Conservation (phyloP, 495 filamentous ascomycete species). For the Penicillium simplicissimum region DNA sequence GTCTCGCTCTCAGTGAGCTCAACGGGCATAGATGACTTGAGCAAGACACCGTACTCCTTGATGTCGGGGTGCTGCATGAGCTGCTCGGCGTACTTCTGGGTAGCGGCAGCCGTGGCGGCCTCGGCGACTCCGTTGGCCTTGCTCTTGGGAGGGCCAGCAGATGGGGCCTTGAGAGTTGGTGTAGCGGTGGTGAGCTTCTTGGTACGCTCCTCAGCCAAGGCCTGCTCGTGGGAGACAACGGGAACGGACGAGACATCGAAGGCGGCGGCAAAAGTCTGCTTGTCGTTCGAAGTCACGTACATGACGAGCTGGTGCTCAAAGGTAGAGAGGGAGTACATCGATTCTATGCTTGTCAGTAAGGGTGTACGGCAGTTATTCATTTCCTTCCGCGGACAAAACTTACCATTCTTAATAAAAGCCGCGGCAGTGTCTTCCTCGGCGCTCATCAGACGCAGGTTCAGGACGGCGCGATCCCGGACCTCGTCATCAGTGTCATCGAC, state of each 20-base stretch:
- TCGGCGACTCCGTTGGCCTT: slow-evolving; percentile 68
- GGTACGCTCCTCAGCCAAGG: slow-evolving; percentile 92
- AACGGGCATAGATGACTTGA: slow-evolving; percentile 84
- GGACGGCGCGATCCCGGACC: slow-evolving; percentile 90
- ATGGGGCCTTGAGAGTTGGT: slow-evolving; percentile 92
- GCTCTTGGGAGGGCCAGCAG: slow-evolving; percentile 76
- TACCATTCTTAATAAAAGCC: slow-evolving; percentile 89
- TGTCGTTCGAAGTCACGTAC: slow-evolving; percentile 91
- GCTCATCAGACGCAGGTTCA: slow-evolving; percentile 86
- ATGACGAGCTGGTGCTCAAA: slow-evolving; percentile 97
- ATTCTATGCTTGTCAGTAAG: slow-evolving; percentile 36
- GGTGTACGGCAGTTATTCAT: background rate
- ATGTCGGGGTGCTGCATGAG: slow-evolving; percentile 88
- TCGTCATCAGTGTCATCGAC: slow-evolving; percentile 98
- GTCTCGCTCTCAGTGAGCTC: slow-evolving; percentile 97
- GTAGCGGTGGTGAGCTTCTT: slow-evolving; percentile 93
- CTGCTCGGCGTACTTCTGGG: slow-evolving; percentile 84
- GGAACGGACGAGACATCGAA: slow-evolving; percentile 92
- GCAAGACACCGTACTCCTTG: slow-evolving; percentile 79
- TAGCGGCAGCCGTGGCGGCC: slow-evolving; percentile 70
- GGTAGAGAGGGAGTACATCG: slow-evolving; percentile 88
- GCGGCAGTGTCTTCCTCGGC: slow-evolving; percentile 82
- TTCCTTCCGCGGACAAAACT: slow-evolving; percentile 21
- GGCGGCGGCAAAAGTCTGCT: slow-evolving; percentile 76
- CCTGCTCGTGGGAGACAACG: slow-evolving; percentile 94